These are phyloP conservation scores for Pestalotiopsis fici DNA, from an alignment of 2,329 filamentous ascomycete genomes.

Conservation along the genomic window DNA sequence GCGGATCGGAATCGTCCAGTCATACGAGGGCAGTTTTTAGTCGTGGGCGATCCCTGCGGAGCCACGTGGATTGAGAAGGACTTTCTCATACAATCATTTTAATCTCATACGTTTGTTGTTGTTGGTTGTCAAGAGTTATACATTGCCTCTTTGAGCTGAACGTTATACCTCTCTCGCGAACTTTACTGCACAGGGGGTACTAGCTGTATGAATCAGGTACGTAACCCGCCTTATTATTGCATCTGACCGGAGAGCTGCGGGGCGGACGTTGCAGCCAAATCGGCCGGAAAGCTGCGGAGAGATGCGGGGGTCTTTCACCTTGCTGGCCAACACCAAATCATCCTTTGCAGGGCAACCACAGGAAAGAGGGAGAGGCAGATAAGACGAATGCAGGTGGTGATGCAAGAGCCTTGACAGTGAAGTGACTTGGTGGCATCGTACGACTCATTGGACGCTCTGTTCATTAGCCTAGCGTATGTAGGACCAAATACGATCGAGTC, in stretches of 20 bases:
- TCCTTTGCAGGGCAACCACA: background rate
- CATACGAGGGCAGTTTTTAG: conserved; percentile 1
- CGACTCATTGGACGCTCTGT: background rate
- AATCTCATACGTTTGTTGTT: background rate
- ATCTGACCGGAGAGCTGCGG: background rate
- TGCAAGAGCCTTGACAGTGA: background rate
- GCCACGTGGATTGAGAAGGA: background rate
- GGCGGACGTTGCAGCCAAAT: background rate
- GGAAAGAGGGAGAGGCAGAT: background rate
- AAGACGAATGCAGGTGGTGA: background rate
- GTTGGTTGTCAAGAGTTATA: background rate
- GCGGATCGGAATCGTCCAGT: background rate
- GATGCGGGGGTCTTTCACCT: background rate
- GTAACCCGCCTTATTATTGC: background rate
- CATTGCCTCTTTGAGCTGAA: background rate
- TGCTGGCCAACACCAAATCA: background rate
- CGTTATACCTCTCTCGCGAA: background rate
- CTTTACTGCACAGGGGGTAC: background rate
- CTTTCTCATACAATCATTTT: background rate
- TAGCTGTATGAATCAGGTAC: background rate
- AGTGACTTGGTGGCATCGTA: background rate
- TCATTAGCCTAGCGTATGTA: background rate
- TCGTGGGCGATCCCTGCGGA: background rate
- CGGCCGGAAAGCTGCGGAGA: background rate
- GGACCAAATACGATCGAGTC: background rate